Percentiles rank a stretch among this genome's conserved stretches.
Evolutionary conservation across 108 stramenopile species (phyloP).

Genomic region (Pseudonitzschia delicatissima): DNA sequence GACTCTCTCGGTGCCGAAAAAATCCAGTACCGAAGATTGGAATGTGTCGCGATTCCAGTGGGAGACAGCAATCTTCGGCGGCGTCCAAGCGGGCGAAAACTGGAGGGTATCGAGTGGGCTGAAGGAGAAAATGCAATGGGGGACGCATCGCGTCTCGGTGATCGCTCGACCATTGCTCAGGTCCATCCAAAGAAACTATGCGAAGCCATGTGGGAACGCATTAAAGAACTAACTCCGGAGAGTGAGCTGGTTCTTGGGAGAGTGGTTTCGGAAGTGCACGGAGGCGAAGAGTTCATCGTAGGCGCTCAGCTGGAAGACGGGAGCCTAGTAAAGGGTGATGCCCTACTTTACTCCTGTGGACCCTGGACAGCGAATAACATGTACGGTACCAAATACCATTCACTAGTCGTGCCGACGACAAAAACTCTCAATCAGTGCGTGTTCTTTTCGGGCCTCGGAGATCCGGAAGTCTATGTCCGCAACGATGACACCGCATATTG

Average conservation of each 20-base stretch:
- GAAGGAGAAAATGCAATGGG: conserved; percentile 26
- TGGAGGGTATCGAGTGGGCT: conserved; percentile 54
- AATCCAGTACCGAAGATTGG: conserved; percentile 58
- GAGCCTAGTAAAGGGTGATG: conserved; percentile 26
- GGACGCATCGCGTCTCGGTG: conserved; percentile 25
- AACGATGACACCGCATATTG: conserved; percentile 49
- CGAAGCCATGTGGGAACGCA: conserved; percentile 36
- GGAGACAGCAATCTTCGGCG: not conserved
- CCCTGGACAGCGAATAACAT: conserved; percentile 54
- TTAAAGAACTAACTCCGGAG: conserved; percentile 9
- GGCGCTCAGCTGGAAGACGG: conserved; percentile 46
- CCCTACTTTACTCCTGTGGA: conserved; percentile 50
- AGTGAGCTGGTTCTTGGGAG: conserved; percentile 26
- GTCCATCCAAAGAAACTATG: conserved; percentile 66
- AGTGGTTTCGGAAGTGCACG: conserved; percentile 22
- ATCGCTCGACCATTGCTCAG: conserved; percentile 69
- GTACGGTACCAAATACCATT: conserved; percentile 54
- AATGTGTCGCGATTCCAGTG: conserved; percentile 47
- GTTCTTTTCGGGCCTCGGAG: conserved; percentile 51
- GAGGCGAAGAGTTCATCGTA: not conserved
- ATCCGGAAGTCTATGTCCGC: conserved; percentile 64
- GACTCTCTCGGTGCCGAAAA: conserved; percentile 37
- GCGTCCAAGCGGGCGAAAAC: conserved; percentile 39
- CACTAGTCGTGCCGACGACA: conserved; percentile 41
- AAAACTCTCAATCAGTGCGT: conserved; percentile 44